These are phyloP conservation scores for Geranium brycei DNA, from an alignment of 345 rosid genomes.

Conservation along the genomic window DNA sequence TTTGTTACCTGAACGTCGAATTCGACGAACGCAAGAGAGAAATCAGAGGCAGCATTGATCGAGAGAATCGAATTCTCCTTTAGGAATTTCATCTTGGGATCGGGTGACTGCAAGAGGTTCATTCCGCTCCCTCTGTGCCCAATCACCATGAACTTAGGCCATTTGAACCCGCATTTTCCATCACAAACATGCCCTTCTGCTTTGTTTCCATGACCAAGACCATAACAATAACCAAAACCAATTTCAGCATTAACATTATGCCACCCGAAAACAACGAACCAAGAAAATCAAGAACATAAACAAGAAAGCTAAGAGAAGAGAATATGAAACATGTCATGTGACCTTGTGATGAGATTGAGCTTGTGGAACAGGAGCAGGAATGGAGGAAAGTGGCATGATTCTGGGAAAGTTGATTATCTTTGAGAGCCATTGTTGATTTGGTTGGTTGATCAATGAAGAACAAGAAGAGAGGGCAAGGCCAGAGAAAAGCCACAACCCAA, in stretches of 20 bases:
- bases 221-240: slow-evolving; percentile 18
- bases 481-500: no score
- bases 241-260: no score
- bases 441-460: no score
- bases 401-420: no score
- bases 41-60: slow-evolving; percentile 59
- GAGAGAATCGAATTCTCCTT: slow-evolving; percentile 76
- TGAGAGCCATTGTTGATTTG: no score
- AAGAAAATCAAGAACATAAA: not conserved
- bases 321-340: no score
- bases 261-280: no score
- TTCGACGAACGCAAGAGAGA: slow-evolving; percentile 66
- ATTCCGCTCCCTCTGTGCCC: slow-evolving; percentile 91
- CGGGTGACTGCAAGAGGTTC: slow-evolving; percentile 54
- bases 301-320: not conserved
- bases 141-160: slow-evolving; percentile 50
- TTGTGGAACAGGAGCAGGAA: no score
- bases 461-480: no score
- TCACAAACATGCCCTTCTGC: slow-evolving; percentile 10
- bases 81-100: slow-evolving; percentile 49
- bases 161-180: slow-evolving; percentile 15
- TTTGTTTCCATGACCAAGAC: not conserved
- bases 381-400: no score
- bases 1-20: slow-evolving; percentile 84
- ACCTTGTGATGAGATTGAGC: no score